Conservation (phyloP, 2,329 filamentous ascomycete genomes). For the Biscogniauxia mediterranea region DNA sequence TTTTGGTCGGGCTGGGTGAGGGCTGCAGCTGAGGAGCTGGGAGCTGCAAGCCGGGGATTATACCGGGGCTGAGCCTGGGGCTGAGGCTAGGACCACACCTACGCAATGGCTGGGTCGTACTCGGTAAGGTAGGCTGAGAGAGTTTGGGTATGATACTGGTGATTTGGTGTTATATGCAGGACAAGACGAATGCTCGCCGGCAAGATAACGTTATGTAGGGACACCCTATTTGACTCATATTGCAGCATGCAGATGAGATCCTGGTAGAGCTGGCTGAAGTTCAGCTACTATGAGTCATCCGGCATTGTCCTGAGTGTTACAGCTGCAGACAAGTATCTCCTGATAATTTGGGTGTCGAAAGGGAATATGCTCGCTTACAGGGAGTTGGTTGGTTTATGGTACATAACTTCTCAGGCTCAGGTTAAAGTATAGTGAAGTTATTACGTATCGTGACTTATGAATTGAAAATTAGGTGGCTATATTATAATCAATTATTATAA, state of each 20-base stretch:
- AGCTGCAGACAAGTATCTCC: background rate
- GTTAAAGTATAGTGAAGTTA: background rate
- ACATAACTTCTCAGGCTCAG: background rate
- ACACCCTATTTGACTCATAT: background rate
- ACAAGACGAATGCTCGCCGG: background rate
- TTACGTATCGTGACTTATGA: no score
- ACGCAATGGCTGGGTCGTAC: background rate
- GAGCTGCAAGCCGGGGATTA: background rate
- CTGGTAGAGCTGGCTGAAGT: background rate
- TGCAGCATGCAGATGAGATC: background rate
- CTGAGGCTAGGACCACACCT: background rate
- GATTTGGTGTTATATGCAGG: background rate
- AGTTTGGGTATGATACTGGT: background rate
- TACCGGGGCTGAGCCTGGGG: background rate
- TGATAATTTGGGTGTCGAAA: background rate
- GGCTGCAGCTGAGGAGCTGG: background rate
- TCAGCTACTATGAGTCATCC: background rate
- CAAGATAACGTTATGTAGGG: background rate
- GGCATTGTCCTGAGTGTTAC: background rate
- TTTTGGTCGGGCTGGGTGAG: background rate
- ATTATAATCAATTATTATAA: no score
- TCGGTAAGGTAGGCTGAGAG: background rate
- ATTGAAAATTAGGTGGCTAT: background rate
- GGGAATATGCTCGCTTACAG: background rate
- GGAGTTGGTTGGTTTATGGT: background rate